Evolutionary conservation across 768 basidiomycete genomes (phyloP).

Genomic region (Mycena galopus): DNA sequence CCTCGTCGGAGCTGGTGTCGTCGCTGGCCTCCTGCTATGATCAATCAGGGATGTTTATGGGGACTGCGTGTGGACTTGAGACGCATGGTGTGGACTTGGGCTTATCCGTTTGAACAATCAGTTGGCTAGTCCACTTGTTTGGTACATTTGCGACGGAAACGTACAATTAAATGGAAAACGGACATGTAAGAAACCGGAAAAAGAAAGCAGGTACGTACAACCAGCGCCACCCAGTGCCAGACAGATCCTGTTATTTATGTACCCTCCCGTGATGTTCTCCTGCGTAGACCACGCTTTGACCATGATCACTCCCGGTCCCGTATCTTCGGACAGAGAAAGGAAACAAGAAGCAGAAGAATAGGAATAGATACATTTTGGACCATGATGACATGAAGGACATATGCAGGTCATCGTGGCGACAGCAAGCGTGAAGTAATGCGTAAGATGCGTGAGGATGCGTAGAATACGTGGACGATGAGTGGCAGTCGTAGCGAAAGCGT

Average conservation of each 20-base stretch:
- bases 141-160: background rate
- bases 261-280: too few relatives aligned
- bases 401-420: constrained; percentile 28
- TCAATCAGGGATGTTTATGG: background rate
- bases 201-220: too few relatives aligned
- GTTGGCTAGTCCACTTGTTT: constrained; percentile 19
- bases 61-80: background rate
- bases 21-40: constrained; percentile 40
- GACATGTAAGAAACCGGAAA: background rate
- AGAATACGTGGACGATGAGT: constrained; percentile 20
- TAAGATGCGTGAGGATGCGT: constrained; percentile 24
- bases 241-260: background rate
- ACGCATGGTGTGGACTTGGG: background rate
- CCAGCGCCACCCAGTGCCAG: too few relatives aligned
- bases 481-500: constrained; percentile 33
- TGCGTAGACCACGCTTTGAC: too few relatives aligned
- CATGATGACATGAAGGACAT: constrained; percentile 24
- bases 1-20: constrained; percentile 39
- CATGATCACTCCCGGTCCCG: too few relatives aligned
- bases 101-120: background rate
- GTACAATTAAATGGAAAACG: background rate
- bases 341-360: too few relatives aligned
- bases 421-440: constrained; percentile 13
- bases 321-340: too few relatives aligned
- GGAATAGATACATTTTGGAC: constrained; percentile 21